Evolutionary conservation across 306 rosid genomes (phyloP).

Genomic region (Notholithocarpus densiflorus): DNA sequence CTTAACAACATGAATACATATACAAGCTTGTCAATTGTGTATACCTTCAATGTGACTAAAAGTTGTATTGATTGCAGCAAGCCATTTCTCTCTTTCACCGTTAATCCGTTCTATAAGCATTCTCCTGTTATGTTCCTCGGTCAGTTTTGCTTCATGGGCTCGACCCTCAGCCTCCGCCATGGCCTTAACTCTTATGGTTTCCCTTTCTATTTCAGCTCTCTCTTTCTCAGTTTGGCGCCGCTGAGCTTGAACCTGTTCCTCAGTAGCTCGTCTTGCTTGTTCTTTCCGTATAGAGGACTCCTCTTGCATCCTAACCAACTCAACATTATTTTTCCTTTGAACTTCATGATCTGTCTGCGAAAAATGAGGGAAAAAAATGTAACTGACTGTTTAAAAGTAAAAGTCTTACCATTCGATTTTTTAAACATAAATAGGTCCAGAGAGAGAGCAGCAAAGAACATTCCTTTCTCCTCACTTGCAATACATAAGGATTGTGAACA

Average conservation of each 20-base stretch:
- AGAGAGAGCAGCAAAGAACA: neutral
- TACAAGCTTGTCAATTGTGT: conserved; percentile 3
- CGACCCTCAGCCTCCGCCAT: conserved; percentile 96
- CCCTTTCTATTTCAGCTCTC: conserved; percentile 88
- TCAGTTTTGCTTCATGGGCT: conserved; percentile 80
- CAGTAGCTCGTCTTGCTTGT: conserved; percentile 78
- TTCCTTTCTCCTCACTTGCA: neutral
- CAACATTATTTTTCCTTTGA: conserved; percentile 85
- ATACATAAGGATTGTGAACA: neutral
- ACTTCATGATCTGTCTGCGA: conserved; percentile 82
- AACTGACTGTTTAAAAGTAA: neutral
- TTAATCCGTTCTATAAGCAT: conserved; percentile 79
- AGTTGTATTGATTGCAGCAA: conserved; percentile 92
- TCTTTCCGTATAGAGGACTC: conserved; percentile 78
- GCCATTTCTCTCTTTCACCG: conserved; percentile 98
- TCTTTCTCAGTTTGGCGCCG: conserved; percentile 85
- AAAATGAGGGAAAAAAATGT: conserved; percentile 15
- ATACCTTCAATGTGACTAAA: conserved; percentile 96
- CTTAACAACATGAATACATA: neutral
- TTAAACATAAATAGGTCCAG: neutral
- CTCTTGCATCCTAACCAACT: conserved; percentile 94
- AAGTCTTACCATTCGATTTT: neutral
- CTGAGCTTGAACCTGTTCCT: conserved; percentile 90
- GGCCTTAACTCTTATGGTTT: conserved; percentile 87
- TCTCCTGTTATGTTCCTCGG: conserved; percentile 85